Conservation (phyloP, 495 filamentous ascomycete genomes). For the Aspergillus leporis region DNA sequence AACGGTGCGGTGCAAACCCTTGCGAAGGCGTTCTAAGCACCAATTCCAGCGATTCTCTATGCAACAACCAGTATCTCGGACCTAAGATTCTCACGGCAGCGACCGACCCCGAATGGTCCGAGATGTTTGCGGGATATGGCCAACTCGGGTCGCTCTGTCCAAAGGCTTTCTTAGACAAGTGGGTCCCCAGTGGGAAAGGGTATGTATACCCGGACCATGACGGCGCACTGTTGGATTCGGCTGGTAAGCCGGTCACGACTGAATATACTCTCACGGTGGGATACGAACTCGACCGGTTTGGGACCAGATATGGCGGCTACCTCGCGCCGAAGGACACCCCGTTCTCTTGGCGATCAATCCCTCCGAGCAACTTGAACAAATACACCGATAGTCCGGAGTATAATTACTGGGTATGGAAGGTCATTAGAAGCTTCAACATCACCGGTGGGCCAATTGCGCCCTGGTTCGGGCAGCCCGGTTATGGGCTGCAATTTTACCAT, state of each 20-base stretch:
- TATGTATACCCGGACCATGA: slow-evolving; percentile 44
- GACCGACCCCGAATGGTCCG: not conserved
- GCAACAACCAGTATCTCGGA: not conserved
- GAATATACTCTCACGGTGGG: slow-evolving; percentile 46
- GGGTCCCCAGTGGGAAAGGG: slow-evolving; percentile 34
- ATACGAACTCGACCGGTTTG: slow-evolving; percentile 57
- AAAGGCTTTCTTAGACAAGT: slow-evolving; percentile 47
- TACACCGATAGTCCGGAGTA: slow-evolving; percentile 44
- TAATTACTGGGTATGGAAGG: slow-evolving; percentile 58
- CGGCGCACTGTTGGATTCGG: slow-evolving; percentile 43
- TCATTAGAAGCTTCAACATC: slow-evolving; percentile 43
- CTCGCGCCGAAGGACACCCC: slow-evolving; percentile 49
- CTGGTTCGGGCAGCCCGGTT: slow-evolving; percentile 60
- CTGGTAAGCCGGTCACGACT: slow-evolving; percentile 39
- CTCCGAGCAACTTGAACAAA: slow-evolving; percentile 50
- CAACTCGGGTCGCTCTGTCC: slow-evolving; percentile 44
- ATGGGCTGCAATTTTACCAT: slow-evolving; percentile 50
- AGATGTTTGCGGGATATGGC: not conserved
- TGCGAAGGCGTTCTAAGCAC: not conserved
- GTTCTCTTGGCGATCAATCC: slow-evolving; percentile 53
- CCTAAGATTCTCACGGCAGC: not conserved
- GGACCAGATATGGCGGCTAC: slow-evolving; percentile 46
- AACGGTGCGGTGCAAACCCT: not conserved
- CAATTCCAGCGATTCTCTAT: not conserved
- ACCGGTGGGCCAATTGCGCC: slow-evolving; percentile 51